phyloP scores from a whole-genome alignment of 2,329 filamentous ascomycete species.

The Fusarium keratoplasticum region DNA sequence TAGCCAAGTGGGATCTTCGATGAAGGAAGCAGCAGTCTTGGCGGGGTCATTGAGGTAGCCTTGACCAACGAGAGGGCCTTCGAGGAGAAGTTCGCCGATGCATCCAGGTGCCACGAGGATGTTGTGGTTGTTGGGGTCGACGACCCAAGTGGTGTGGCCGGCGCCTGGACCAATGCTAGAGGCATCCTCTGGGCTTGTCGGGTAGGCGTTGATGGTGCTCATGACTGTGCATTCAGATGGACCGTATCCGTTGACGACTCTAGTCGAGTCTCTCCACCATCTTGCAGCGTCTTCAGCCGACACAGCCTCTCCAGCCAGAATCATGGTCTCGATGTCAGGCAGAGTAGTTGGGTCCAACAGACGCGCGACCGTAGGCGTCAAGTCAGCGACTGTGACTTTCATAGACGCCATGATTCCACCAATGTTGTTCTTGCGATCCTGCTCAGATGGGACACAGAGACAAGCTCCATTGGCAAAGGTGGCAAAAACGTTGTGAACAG shows the following conservation, averaged over 20 bases:
- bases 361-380: slow-evolving; percentile 20
- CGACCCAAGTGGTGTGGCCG: slow-evolving; percentile 35
- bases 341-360: slow-evolving; percentile 5
- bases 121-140: slow-evolving; percentile 37
- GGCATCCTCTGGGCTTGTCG: not conserved
- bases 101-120: slow-evolving; percentile 40
- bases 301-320: slow-evolving; percentile 18
- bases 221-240: slow-evolving; percentile 12
- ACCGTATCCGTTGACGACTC: slow-evolving; percentile 15
- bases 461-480: slow-evolving; percentile 56
- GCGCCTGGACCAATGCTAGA: slow-evolving; percentile 7
- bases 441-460: slow-evolving; percentile 18
- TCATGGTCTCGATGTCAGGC: slow-evolving; percentile 8
- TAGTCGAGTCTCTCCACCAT: slow-evolving; percentile 2
- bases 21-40: slow-evolving; percentile 46
- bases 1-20: slow-evolving; percentile 53
- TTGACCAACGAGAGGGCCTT: slow-evolving; percentile 59
- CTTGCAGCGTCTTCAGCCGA: not conserved
- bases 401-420: not conserved
- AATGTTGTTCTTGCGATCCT: slow-evolving; percentile 11
- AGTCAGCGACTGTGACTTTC: not conserved
- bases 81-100: slow-evolving; percentile 59
- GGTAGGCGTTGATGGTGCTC: slow-evolving; percentile 1
- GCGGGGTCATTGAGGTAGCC: slow-evolving; percentile 58
- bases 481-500: not conserved